Conservation (phyloP, 2,329 filamentous ascomycete species). For the Trichoderma sp. region DNA sequence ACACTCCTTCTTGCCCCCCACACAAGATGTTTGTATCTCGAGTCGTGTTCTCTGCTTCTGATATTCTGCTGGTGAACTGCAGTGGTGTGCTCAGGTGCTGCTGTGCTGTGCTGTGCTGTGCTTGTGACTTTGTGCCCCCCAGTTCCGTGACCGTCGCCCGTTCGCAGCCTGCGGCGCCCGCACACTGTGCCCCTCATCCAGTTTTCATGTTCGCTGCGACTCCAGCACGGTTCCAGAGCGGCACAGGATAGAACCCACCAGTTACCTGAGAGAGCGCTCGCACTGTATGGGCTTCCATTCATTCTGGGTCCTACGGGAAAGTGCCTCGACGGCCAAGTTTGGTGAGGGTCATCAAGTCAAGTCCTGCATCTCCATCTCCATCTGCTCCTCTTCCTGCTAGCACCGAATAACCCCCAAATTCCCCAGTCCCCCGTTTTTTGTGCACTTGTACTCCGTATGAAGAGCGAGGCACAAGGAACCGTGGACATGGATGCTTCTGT, state of each 20-base stretch:
- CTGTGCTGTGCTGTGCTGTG: slow-evolving; percentile 9
- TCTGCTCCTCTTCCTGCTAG: too few relatives aligned
- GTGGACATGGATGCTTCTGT: slow-evolving; percentile 15
- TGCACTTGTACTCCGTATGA: slow-evolving; percentile 21
- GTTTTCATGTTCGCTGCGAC: not conserved
- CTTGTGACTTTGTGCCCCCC: slow-evolving; percentile 13
- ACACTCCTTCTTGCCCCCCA: slow-evolving; percentile 1
- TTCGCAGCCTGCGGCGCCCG: slow-evolving; percentile 1
- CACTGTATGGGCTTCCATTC: slow-evolving; percentile 10
- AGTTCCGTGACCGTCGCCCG: slow-evolving; percentile 6
- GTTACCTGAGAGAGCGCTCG: too few relatives aligned
- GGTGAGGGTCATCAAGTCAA: too few relatives aligned
- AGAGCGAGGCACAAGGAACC: not conserved
- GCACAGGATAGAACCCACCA: not conserved
- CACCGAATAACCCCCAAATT: not conserved
- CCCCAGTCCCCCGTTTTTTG: not conserved
- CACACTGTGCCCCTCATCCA: slow-evolving; percentile 10
- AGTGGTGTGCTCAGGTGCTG: slow-evolving; percentile 10
- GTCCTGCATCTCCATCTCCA: too few relatives aligned
- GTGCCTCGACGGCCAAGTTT: too few relatives aligned
- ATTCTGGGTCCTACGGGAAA: slow-evolving; percentile 4
- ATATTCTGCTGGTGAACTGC: not conserved
- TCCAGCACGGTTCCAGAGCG: slow-evolving; percentile 1
- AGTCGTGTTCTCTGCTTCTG: not conserved
- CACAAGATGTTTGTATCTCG: not conserved